A percentile compares a stretch with the other conserved stretches of the same genome.
Evolutionary conservation across 768 basidiomycete genomes (phyloP).

Genomic region (Lentinula sp.): DNA sequence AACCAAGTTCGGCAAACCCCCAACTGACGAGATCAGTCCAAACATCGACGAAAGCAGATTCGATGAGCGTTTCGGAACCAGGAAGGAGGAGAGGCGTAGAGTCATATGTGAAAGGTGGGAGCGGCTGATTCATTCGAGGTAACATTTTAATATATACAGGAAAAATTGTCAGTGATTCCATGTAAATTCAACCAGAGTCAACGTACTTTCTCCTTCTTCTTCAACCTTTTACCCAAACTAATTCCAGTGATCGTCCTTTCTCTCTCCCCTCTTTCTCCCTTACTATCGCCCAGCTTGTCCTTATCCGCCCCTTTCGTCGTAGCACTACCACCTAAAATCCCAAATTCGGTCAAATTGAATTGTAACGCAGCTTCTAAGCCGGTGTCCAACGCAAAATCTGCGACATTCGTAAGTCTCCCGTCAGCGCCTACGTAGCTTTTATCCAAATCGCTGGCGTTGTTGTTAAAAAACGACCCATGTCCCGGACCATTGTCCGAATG

Average conservation of each 20-base stretch:
- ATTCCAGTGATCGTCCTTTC: not conserved
- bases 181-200: too few relatives aligned
- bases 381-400: not conserved
- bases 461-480: not conserved
- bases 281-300: not conserved
- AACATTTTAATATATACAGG: not conserved
- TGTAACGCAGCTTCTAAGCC: not conserved
- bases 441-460: not conserved
- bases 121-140: not conserved
- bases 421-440: not conserved
- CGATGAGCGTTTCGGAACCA: constrained; percentile 75
- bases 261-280: not conserved
- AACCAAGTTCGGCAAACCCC: not conserved
- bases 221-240: constrained; percentile 62
- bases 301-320: not conserved
- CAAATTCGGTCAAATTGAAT: not conserved
- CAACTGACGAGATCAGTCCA: constrained; percentile 72
- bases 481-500: not conserved
- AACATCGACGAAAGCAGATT: constrained; percentile 86
- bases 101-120: constrained; percentile 87
- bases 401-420: not conserved
- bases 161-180: not conserved
- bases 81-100: constrained; percentile 63
- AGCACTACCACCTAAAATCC: not conserved
- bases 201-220: constrained; percentile 66